phyloP scores from a whole-genome alignment of 2,329 filamentous ascomycete genomes.

The Pseudocercospora vitis region DNA sequence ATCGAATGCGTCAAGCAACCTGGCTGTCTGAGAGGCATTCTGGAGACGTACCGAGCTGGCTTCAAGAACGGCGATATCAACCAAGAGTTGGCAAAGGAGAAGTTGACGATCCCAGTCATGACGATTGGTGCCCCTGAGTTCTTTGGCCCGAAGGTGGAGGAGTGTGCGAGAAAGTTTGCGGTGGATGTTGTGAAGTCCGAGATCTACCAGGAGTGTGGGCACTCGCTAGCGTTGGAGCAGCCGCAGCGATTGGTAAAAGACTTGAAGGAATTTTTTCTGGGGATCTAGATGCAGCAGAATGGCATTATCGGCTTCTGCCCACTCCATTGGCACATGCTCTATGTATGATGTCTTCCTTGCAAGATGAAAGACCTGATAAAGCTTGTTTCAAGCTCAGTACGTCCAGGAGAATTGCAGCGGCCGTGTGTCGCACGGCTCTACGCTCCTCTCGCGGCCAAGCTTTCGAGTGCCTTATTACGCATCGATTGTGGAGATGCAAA shows the following conservation, averaged over 20 bases:
- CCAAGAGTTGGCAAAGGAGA: conserved; percentile 31
- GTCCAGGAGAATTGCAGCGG: too few species aligned
- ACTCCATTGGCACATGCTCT: background rate
- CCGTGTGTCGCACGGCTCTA: too few species aligned
- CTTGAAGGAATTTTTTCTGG: conserved; percentile 33
- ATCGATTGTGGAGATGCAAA: too few species aligned
- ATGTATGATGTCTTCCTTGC: too few species aligned
- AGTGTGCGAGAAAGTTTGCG: conserved; percentile 35
- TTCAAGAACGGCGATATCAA: conserved; percentile 39
- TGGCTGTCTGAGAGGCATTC: conserved; percentile 37
- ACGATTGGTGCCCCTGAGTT: conserved; percentile 41
- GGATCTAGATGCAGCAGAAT: background rate
- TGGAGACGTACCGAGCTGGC: conserved; percentile 39
- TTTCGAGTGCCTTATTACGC: too few species aligned
- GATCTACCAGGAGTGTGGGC: conserved; percentile 40
- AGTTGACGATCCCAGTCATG: conserved; percentile 37
- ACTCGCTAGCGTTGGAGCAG: conserved; percentile 40
- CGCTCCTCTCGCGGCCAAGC: too few species aligned
- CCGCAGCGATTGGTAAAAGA: conserved; percentile 33
- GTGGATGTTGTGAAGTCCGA: conserved; percentile 35
- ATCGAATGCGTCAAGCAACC: conserved; percentile 37
- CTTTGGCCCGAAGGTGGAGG: conserved; percentile 37
- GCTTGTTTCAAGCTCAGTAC: too few species aligned
- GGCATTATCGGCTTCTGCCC: background rate
- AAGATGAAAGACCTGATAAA: too few species aligned